Percentiles rank a stretch among this genome's conserved stretches.
These are phyloP conservation scores for Fraxinus greggii DNA, from an alignment of 305 asterid species.

Conservation along the genomic window DNA sequence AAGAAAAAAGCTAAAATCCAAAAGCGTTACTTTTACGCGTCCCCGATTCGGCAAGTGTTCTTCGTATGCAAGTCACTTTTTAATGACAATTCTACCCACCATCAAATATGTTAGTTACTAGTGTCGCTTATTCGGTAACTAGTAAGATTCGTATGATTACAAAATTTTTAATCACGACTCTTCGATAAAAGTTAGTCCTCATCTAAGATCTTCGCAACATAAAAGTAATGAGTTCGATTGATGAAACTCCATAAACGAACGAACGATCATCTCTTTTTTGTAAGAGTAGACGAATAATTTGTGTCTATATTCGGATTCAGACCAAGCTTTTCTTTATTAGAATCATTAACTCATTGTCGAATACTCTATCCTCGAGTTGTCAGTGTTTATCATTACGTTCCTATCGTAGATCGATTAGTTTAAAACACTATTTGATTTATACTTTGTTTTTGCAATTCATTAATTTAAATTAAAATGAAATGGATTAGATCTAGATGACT, in stretches of 20 bases:
- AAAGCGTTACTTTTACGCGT: slow-evolving; percentile 7
- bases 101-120: not conserved
- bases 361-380: not conserved
- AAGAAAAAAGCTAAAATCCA: not conserved
- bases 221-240: not conserved
- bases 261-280: not conserved
- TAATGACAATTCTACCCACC: not conserved
- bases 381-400: not conserved
- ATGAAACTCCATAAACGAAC: not conserved
- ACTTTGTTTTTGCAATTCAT: not conserved
- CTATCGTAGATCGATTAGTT: not conserved
- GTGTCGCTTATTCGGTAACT: too few relatives aligned
- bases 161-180: not conserved
- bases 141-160: not conserved
- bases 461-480: not conserved
- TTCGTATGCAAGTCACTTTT: not conserved
- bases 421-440: not conserved
- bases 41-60: not conserved
- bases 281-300: not conserved
- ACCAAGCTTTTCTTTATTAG: not conserved
- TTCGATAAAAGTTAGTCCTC: not conserved
- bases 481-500: not conserved
- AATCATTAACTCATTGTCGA: not conserved
- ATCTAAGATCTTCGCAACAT: not conserved
- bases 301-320: not conserved